Evolutionary conservation across 345 rosid species (phyloP).

Genomic region (Eucalyptus caleyi): DNA sequence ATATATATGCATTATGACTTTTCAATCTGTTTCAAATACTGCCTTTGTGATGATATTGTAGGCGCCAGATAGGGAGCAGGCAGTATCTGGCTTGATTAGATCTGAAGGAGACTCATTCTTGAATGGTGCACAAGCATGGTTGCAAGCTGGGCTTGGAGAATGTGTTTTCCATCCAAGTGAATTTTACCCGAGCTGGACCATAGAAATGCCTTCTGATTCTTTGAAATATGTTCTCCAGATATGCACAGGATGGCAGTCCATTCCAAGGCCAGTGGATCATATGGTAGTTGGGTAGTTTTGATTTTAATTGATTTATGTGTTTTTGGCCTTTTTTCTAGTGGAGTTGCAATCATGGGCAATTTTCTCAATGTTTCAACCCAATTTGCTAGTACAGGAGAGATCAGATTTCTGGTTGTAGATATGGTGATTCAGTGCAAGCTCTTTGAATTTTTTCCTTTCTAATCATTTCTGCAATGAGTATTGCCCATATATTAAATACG

Average conservation of each 20-base stretch:
- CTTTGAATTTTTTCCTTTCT: neutral
- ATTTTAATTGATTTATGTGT: neutral
- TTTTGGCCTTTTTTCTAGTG: neutral
- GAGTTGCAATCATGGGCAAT: neutral
- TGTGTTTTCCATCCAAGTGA: constrained; percentile 57
- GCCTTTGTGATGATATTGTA: neutral
- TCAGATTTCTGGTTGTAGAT: neutral
- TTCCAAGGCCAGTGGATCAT: constrained; percentile 46
- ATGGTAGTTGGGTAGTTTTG: neutral
- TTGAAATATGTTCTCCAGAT: constrained; percentile 61
- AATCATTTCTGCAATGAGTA: neutral
- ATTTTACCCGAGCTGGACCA: constrained; percentile 65
- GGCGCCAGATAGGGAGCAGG: constrained; percentile 65
- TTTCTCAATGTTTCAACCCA: neutral
- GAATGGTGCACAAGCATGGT: constrained; percentile 51
- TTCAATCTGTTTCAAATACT: neutral
- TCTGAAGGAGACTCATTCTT: constrained; percentile 73
- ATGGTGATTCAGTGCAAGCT: neutral
- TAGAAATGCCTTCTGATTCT: constrained; percentile 44
- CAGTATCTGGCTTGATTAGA: constrained; percentile 39
- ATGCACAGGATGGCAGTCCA: constrained; percentile 61
- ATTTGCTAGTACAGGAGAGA: neutral
- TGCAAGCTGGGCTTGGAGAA: constrained; percentile 11
- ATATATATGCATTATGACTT: neutral
- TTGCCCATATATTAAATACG: neutral